phyloP scores from a whole-genome alignment of 345 rosid genomes.

The Bruguiera parviflora region DNA sequence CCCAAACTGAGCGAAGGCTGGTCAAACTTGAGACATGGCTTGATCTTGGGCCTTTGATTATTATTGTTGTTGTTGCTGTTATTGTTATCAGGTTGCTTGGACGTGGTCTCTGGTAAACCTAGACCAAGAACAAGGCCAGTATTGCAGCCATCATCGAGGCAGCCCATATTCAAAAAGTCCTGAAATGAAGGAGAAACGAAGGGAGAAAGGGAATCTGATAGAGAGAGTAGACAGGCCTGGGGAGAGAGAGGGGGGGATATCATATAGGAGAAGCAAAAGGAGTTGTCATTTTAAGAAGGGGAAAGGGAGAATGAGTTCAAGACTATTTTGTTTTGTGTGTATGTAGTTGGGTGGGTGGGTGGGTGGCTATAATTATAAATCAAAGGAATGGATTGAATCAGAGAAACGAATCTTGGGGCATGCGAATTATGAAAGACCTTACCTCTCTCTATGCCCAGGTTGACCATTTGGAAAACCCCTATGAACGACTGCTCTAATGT shows the following conservation, averaged over 20 bases:
- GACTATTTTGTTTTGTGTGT: constrained; percentile 6
- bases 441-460: constrained; percentile 51
- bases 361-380: constrained; percentile 66
- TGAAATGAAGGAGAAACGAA: constrained; percentile 4
- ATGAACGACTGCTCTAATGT: constrained; percentile 20
- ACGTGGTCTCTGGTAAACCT: not conserved
- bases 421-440: constrained; percentile 31
- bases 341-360: constrained; percentile 29
- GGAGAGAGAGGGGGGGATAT: not conserved
- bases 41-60: constrained; percentile 1
- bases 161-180: constrained; percentile 14
- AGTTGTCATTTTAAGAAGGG: too few relatives aligned
- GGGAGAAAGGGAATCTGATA: not conserved
- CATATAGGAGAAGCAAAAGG: too few relatives aligned
- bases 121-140: constrained; percentile 26
- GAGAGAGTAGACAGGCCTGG: not conserved
- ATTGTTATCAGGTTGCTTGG: not conserved
- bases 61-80: not conserved
- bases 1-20: constrained; percentile 28
- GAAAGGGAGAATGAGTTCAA: too few relatives aligned
- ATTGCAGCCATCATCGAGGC: constrained; percentile 22
- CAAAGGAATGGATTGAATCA: constrained; percentile 48
- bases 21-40: constrained; percentile 13
- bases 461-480: constrained; percentile 61
- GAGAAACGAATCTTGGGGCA: constrained; percentile 51